phyloP scores from a whole-genome alignment of 1,284 basidiomycete species.

The Ceratobasidium papillatum region DNA sequence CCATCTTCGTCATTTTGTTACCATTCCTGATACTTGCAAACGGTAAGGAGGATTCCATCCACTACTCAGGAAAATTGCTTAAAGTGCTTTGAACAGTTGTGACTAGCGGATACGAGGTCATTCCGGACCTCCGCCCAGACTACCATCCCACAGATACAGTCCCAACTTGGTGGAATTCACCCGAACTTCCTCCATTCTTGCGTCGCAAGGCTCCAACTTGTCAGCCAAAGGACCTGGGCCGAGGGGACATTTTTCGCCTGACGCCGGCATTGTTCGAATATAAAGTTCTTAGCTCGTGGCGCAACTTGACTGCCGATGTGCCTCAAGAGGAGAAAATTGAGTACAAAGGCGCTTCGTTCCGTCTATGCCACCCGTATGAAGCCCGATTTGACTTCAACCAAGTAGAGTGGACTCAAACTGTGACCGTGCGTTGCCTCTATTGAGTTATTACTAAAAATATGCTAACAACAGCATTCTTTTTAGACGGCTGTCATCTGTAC shows the following conservation, averaged over 20 bases:
- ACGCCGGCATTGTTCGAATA: slow-evolving; percentile 27
- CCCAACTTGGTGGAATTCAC: slow-evolving; percentile 3
- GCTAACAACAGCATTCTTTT: background rate
- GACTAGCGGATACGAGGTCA: slow-evolving; percentile 9
- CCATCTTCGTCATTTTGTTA: background rate
- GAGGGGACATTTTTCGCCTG: slow-evolving; percentile 14
- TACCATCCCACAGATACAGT: slow-evolving; percentile 9
- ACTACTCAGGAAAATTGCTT: background rate
- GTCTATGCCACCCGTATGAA: background rate
- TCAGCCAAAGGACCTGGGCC: slow-evolving; percentile 20
- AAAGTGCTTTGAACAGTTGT: background rate
- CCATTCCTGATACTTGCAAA: slow-evolving; percentile 13
- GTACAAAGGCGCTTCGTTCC: slow-evolving; percentile 10
- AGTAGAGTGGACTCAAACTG: background rate
- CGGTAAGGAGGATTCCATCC: background rate
- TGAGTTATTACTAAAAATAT: background rate
- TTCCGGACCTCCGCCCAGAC: background rate
- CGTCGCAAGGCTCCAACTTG: background rate
- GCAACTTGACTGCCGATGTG: background rate
- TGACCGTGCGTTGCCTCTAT: background rate
- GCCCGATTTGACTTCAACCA: slow-evolving; percentile 4
- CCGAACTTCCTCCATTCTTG: background rate
- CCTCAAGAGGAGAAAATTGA: slow-evolving; percentile 5
- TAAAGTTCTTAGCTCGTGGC: slow-evolving; percentile 28
- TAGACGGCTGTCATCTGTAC: slow-evolving; percentile 11